Conservation (phyloP, 345 rosid genomes). For the Mercurialis annua region DNA sequence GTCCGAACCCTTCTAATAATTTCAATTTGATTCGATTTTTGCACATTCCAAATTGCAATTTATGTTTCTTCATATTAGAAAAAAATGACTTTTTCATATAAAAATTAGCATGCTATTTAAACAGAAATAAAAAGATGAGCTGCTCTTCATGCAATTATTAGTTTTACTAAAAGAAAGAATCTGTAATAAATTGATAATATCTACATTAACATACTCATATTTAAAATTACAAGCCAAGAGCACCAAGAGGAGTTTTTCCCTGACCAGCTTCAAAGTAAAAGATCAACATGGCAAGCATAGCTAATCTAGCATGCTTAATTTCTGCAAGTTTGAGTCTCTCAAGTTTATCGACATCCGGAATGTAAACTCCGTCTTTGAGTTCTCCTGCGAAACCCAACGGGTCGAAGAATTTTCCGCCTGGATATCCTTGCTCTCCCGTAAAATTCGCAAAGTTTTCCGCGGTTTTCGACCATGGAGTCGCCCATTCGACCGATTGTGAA, state of each 20-base stretch:
- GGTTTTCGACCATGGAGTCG: slow-evolving; percentile 91
- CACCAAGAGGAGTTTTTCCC: slow-evolving; percentile 95
- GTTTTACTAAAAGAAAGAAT: no score
- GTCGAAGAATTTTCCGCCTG: slow-evolving; percentile 94
- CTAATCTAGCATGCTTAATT: slow-evolving; percentile 93
- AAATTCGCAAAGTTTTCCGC: slow-evolving; percentile 83
- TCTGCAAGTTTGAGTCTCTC: slow-evolving; percentile 91
- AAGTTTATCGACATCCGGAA: slow-evolving; percentile 75
- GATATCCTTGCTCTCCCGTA: slow-evolving; percentile 95
- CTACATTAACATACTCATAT: slow-evolving; percentile 9
- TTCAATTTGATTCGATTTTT: no score
- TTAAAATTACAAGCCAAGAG: slow-evolving; percentile 66
- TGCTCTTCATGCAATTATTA: no score
- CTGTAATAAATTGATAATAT: no score
- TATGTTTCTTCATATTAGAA: no score
- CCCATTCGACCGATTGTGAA: slow-evolving; percentile 95
- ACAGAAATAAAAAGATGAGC: no score
- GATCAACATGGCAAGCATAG: slow-evolving; percentile 91
- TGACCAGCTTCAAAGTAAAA: slow-evolving; percentile 98
- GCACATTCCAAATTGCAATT: no score
- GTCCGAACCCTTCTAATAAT: no score
- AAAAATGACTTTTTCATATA: no score
- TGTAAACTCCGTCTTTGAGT: slow-evolving; percentile 53
- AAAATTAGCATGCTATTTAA: no score
- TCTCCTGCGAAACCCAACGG: slow-evolving; percentile 79